Evolutionary conservation across 352 stramenopile species (phyloP).

Genomic region (Phytophthora sojae): DNA sequence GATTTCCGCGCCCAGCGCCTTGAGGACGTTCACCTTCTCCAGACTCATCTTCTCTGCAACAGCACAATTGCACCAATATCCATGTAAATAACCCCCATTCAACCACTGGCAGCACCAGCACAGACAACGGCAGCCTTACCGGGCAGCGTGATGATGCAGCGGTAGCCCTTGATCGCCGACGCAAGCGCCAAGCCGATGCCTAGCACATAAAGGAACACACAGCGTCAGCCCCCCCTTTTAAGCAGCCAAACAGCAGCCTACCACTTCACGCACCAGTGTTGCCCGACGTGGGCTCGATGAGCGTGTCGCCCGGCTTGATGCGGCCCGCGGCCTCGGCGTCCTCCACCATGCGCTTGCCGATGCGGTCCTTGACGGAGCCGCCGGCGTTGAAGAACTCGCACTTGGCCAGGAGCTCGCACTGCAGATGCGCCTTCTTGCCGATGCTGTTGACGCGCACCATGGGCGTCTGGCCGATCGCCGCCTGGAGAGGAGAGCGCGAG

Average conservation of each 20-base stretch:
- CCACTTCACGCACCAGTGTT: slow-evolving; percentile 87
- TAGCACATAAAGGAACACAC: slow-evolving; percentile 6
- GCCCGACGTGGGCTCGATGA: slow-evolving; percentile 98
- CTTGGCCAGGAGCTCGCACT: slow-evolving; percentile 95
- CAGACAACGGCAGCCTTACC: slow-evolving; percentile 24
- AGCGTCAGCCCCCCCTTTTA: neutral
- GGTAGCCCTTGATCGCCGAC: slow-evolving; percentile 96
- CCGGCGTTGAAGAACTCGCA: slow-evolving; percentile 98
- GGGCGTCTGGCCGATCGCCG: slow-evolving; percentile 93
- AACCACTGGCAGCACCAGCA: neutral
- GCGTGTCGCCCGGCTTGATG: slow-evolving; percentile 95
- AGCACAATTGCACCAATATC: neutral
- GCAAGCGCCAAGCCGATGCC: slow-evolving; percentile 96
- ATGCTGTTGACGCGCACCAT: slow-evolving; percentile 95
- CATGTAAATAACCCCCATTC: neutral
- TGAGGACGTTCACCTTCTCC: slow-evolving; percentile 96
- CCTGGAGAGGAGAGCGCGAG: slow-evolving; percentile 18
- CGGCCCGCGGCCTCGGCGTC: slow-evolving; percentile 91
- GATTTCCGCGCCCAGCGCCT: slow-evolving; percentile 95
- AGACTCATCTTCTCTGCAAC: slow-evolving; percentile 95
- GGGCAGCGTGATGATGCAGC: slow-evolving; percentile 91
- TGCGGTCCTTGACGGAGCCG: slow-evolving; percentile 92
- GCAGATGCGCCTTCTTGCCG: slow-evolving; percentile 74
- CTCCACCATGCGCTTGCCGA: slow-evolving; percentile 92
- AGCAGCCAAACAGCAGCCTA: neutral